Evolutionary conservation across 306 rosid species (phyloP).

Genomic region (Gleditsia sinensis): DNA sequence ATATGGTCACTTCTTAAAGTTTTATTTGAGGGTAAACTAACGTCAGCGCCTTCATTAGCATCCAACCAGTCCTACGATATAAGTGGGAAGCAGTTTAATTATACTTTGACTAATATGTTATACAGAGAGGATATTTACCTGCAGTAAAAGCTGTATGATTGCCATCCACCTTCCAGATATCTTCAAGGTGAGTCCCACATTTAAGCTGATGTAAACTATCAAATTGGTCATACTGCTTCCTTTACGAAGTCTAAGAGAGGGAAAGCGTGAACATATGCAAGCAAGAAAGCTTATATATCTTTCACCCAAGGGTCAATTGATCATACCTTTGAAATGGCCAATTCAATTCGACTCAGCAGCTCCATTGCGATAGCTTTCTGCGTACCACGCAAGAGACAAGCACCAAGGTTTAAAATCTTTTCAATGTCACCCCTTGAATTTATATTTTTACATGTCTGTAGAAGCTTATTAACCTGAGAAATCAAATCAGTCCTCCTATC

Average conservation of each 20-base stretch:
- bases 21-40: background rate
- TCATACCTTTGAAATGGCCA: conserved; percentile 66
- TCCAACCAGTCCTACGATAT: conserved; percentile 1
- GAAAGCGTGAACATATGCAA: background rate
- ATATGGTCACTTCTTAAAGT: background rate
- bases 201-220: conserved; percentile 62
- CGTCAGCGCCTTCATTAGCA: conserved; percentile 1
- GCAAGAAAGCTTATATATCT: conserved; percentile 23
- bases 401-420: conserved; percentile 61
- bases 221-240: conserved; percentile 43
- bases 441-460: conserved; percentile 51
- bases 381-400: conserved; percentile 76
- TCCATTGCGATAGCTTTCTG: conserved; percentile 50
- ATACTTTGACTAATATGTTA: background rate
- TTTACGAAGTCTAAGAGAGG: conserved; percentile 21
- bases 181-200: conserved; percentile 53
- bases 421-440: conserved; percentile 57
- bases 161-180: conserved; percentile 55
- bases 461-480: conserved; percentile 54
- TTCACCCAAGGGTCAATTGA: conserved; percentile 17
- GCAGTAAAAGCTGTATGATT: conserved; percentile 27
- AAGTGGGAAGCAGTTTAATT: conserved; percentile 16
- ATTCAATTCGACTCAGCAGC: conserved; percentile 52
- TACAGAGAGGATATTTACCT: conserved; percentile 44
- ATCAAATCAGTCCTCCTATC: conserved; percentile 75